Conservation (phyloP, 495 filamentous ascomycete genomes). For the Xylaria sp. region DNA sequence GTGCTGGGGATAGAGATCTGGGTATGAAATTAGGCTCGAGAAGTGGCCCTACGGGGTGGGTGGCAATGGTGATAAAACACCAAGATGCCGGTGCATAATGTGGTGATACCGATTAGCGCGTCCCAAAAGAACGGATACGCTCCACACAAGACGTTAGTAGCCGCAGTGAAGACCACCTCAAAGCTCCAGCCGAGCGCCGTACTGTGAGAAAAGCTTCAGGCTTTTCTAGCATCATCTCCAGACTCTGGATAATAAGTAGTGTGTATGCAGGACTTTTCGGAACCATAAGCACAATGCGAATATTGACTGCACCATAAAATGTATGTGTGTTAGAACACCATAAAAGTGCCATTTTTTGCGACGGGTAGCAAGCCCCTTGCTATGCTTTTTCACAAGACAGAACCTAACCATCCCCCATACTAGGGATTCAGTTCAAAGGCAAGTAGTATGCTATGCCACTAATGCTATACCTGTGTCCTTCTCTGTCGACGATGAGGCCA, state of each 20-base stretch:
- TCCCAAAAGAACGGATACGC: neutral
- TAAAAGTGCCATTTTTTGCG: neutral
- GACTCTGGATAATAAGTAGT: neutral
- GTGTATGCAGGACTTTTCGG: neutral
- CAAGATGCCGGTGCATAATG: neutral
- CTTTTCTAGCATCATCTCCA: neutral
- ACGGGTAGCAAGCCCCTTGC: neutral
- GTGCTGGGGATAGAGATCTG: neutral
- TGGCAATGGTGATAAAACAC: neutral
- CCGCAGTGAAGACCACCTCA: neutral
- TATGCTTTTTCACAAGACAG: neutral
- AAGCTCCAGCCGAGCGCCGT: neutral
- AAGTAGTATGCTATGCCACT: slow-evolving; percentile 14
- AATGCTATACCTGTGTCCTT: slow-evolving; percentile 16
- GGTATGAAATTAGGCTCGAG: neutral
- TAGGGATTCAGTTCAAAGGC: neutral
- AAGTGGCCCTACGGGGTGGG: neutral
- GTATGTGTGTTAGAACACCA: slow-evolving; percentile 5
- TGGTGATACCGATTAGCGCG: neutral
- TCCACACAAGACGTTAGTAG: neutral
- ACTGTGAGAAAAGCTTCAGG: neutral
- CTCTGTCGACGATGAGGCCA: neutral
- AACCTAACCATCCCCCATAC: neutral
- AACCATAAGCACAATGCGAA: neutral
- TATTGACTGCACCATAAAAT: neutral